These are phyloP conservation scores for Cotoneaster glaucophyllus DNA, from an alignment of 306 rosid species.

Conservation along the genomic window DNA sequence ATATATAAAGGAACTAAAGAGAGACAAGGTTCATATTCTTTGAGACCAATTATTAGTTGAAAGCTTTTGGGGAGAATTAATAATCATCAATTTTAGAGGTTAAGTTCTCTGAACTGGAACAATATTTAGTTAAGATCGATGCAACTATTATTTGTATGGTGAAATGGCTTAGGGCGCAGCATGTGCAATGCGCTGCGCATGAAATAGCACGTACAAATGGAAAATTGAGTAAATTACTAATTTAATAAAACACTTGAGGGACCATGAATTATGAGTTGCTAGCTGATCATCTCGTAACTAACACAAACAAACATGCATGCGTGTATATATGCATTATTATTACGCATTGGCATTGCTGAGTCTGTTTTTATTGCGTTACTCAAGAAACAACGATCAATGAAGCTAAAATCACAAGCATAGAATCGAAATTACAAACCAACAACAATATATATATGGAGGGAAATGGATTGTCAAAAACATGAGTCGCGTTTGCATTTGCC, in stretches of 20 bases:
- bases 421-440: background rate
- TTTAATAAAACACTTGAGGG: background rate
- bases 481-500: background rate
- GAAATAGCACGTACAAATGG: slow-evolving; percentile 3
- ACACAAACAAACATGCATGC: background rate
- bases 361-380: background rate
- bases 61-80: background rate
- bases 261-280: background rate
- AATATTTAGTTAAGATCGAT: background rate
- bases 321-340: background rate
- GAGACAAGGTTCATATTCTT: background rate
- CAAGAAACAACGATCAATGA: background rate
- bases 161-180: background rate
- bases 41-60: background rate
- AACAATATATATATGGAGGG: background rate
- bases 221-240: background rate
- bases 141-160: background rate
- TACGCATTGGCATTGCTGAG: background rate
- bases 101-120: slow-evolving; percentile 4
- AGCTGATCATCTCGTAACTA: background rate
- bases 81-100: background rate
- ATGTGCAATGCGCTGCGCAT: background rate
- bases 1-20: background rate
- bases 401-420: background rate
- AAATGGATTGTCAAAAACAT: background rate